Base-by-base conservation (phyloP, 345 rosid genomes). In the Carallia pectinifolia region DNA sequence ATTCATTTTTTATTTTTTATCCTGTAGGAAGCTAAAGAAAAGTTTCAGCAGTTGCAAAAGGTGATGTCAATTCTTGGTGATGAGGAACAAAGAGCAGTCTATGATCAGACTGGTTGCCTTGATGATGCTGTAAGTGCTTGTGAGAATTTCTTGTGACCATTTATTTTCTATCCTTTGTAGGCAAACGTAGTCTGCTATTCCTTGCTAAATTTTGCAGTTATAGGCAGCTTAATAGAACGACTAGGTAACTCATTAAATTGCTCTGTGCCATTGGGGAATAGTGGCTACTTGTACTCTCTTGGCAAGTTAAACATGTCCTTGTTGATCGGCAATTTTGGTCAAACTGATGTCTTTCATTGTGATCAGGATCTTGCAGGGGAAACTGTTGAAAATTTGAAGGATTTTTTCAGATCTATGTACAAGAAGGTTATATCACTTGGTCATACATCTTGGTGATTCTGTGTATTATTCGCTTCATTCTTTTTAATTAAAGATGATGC, bases 41-140 rank as follows among this genome's bases (percentile, higher is more conserved):
- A 92, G 55, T 92, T 92, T 79, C 98, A 96, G 87, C 94, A 89
- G 71, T 74, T 96, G 81, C 97, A 96, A 74, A 96, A 89, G 80
- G 97, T 90, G 74, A 90, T 96, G 30, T 89, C 96, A 0, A 80
- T 96, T 79, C 92, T 92, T 1, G 98, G 95, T 6, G 97, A 96
- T 77, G 90, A 86, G 72, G 96, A 92, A 82, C 92, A 92, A 72
- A 80, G 93, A 5, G 90, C 89, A 0, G 61, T 92, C 8, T 90
- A 92, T 79, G 97, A 90, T 65, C 90, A 90, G 83, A 92, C 99
- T 66, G 97, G 96, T 48, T 90, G 90, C 38, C 82, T 86, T 58
- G 90, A 95, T 76, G 98, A 95, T 75, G 89, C 87, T 76, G 98
- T 95, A 72, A 90, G 99, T 90, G 30, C 6, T 27, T 37, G 4